Percentiles rank a stretch among this genome's conserved stretches.
Conservation (phyloP, 345 rosid genomes). For the Linum trigynum region DNA sequence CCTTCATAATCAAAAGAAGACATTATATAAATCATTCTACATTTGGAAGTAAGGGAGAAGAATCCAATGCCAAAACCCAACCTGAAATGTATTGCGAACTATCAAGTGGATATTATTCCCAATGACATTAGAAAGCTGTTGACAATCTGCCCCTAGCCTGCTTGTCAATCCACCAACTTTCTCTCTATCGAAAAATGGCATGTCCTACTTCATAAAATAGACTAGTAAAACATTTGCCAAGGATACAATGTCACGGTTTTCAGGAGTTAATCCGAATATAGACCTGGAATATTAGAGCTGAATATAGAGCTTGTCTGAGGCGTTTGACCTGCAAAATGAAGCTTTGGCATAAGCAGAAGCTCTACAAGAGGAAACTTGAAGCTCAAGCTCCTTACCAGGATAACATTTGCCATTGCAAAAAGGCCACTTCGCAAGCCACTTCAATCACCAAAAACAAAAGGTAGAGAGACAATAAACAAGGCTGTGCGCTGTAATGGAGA, state of each 20-base stretch:
- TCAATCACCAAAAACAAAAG: conserved; percentile 8
- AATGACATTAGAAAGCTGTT: conserved; percentile 35
- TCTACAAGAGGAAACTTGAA: background rate
- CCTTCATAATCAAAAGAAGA: conserved; percentile 25
- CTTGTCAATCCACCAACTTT: conserved; percentile 45
- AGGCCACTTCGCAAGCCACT: conserved; percentile 48
- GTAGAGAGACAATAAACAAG: background rate
- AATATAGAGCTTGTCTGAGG: conserved; percentile 34
- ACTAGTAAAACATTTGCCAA: background rate
- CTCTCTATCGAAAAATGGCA: conserved; percentile 38
- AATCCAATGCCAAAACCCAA: conserved; percentile 10
- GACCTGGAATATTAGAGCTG: conserved; percentile 43
- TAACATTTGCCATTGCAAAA: conserved; percentile 36
- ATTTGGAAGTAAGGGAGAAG: background rate
- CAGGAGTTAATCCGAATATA: conserved; percentile 3
- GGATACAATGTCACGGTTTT: background rate
- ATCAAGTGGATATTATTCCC: conserved; percentile 40
- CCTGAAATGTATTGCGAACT: conserved; percentile 44
- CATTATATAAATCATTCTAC: background rate
- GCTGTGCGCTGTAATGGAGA: background rate
- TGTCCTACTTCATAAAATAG: conserved; percentile 26
- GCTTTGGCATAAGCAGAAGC: background rate
- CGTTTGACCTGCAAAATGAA: conserved; percentile 39
- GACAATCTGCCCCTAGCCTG: conserved; percentile 53
- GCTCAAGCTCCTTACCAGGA: conserved; percentile 25